A percentile compares a stretch with the other conserved stretches of the same genome.
Conservation (phyloP, 805 yeast genomes). For the Wickerhamomyces strasburgensis region DNA sequence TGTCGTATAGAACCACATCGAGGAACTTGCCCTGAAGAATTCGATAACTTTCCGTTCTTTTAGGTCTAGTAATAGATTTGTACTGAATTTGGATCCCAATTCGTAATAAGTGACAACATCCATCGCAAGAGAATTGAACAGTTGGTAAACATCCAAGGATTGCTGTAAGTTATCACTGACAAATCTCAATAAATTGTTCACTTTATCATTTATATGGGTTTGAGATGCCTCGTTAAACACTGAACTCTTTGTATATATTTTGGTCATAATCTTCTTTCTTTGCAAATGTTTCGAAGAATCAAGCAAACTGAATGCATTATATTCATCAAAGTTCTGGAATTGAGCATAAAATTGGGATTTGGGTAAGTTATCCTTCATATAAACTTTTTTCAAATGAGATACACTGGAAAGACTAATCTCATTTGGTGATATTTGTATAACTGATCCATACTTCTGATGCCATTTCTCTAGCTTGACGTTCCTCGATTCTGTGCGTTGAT, state of each 20-base stretch:
- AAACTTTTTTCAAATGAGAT: constrained; percentile 48
- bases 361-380: constrained; percentile 50
- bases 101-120: constrained; percentile 61
- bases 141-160: constrained; percentile 49
- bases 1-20: constrained; percentile 65
- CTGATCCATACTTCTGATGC: constrained; percentile 55
- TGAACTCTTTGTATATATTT: constrained; percentile 40
- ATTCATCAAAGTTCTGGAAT: constrained; percentile 52
- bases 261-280: constrained; percentile 36
- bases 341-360: constrained; percentile 53
- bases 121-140: constrained; percentile 71
- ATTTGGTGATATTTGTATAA: constrained; percentile 55
- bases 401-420: constrained; percentile 56
- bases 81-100: constrained; percentile 46
- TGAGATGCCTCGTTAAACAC: constrained; percentile 32
- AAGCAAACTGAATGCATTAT: constrained; percentile 54
- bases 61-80: constrained; percentile 37
- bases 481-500: constrained; percentile 44
- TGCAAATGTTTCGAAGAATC: constrained; percentile 43
- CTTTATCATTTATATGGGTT: constrained; percentile 29
- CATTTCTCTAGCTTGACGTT: constrained; percentile 43
- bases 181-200: constrained; percentile 25
- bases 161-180: constrained; percentile 10
- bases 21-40: constrained; percentile 43
- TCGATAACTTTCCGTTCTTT: constrained; percentile 39